phyloP scores from a whole-genome alignment of 1,139 yeast genomes.

The Candida gigantensis region DNA sequence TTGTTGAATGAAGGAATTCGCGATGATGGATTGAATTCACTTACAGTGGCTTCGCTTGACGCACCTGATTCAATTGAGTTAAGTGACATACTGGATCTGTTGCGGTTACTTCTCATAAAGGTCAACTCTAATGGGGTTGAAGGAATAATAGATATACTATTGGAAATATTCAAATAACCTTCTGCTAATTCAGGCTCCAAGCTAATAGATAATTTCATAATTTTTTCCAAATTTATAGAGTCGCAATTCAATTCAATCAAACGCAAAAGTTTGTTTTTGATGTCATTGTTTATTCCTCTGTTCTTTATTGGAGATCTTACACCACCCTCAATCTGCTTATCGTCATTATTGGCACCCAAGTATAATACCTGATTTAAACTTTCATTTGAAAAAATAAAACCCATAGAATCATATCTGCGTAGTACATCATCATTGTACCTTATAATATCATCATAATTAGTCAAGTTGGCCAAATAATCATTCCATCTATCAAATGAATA shows the following conservation, averaged over 20 bases:
- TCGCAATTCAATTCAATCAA: conserved; percentile 44
- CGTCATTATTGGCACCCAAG: conserved; percentile 37
- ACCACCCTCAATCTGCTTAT: conserved; percentile 1
- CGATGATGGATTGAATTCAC: conserved; percentile 20
- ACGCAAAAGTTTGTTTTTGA: conserved; percentile 25
- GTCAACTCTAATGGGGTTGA: conserved; percentile 14
- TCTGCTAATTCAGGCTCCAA: conserved; percentile 47
- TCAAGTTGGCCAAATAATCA: conserved; percentile 52
- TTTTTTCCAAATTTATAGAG: conserved; percentile 37
- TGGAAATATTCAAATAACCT: conserved; percentile 28
- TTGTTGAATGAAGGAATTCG: conserved; percentile 43
- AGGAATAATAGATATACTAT: conserved; percentile 10
- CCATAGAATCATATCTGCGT: conserved; percentile 46
- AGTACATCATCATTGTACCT: conserved; percentile 46
- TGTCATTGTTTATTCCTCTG: conserved; percentile 10
- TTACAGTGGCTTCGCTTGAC: background rate
- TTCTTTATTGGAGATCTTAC: conserved; percentile 3
- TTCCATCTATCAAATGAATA: conserved; percentile 85
- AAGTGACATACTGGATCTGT: conserved; percentile 20
- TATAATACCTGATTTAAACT: conserved; percentile 47
- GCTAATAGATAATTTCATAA: conserved; percentile 40
- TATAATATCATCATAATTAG: conserved; percentile 40
- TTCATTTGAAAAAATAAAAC: conserved; percentile 49
- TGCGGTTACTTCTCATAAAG: conserved; percentile 11
- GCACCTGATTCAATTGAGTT: conserved; percentile 29